Base-by-base conservation (phyloP, 352 stramenopile species). In the Globisporangium cederbergense region DNA sequence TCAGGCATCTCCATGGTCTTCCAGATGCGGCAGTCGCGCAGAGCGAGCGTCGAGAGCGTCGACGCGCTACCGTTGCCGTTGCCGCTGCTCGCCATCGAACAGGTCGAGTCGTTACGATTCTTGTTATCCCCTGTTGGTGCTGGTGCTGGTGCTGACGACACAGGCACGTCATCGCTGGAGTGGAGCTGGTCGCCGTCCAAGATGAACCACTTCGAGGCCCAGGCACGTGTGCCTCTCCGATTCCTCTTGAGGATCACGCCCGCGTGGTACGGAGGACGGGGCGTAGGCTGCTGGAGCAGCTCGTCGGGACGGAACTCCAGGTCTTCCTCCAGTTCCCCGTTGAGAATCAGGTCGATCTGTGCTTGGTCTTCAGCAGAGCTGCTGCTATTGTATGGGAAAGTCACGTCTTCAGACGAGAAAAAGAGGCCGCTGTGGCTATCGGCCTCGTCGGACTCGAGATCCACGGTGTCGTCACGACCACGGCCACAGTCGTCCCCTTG, bases 1-100 rank as follows among this genome's bases (percentile, higher is more conserved):
- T 91, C 83, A 18, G 83, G 81, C 85, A 93, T 93, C 65, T 93
- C 85, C 79, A 82, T 90, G 9, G 85, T 93, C 75, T 93, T 93
- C 84, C 84, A 93, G 65, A 93, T 91, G 16, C 84, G 82, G 54
- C 84, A 93, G 51, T 83, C 82, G 38, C 76, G 79, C 56, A 93
- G 68, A 9, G 73, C 78, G 20, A 93, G 63, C 50, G 81, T 89
- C 40, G 84, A 90, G 32, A 83, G 77, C 4, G 72, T 76, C 38
- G 72, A 71, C 30, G 76, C 57, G 13, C 52, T 65, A 58, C 72
- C 75, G 36, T 40, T 61, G 13, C 72, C 75, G 36, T 11, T 11
- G 9, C 36, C 32, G 54, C 4, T 18, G 60, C 1, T 43, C 22
- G 51, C 11, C 54, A 22, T 18, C 3, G 18, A 34, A 38, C 32